Base-by-base conservation (phyloP, 495 filamentous ascomycete species). In the Penicillium coprophilum region DNA sequence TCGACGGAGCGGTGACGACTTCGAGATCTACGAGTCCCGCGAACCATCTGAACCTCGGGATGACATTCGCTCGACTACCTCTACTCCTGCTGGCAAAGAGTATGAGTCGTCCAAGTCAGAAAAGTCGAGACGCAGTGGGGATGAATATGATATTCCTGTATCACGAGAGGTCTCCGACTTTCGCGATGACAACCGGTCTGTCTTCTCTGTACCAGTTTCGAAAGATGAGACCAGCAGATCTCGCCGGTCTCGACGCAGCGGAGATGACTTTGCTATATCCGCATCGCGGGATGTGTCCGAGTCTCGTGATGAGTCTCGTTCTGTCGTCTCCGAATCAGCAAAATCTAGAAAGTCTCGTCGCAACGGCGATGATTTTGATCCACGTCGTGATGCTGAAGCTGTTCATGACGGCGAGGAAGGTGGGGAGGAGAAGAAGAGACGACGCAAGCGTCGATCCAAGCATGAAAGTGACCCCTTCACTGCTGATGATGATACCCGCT, bases 291-390 rank as follows among this genome's bases (percentile, higher is more conserved):
- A 64, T 27, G 48, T 50, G 4, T 51, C 49, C 23, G 49, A 51
- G 27, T 40, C 36, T 2, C 49, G 28, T 23, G 62, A 64, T 38
- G 62, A 60, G 44, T 27, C 60, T 50, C 55, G 55, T 27, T 69
- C 70, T 15, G 62, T 66, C 4, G 53, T 71, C 32, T 70, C 74
- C 28, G 68, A 56, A n/a, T 46, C 54, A 1, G 57, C 56, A 11
- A 69, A 60, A 30, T 55, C 60, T 9, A 67, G 61, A 39, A 68
- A 63, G 47, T 58, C 53, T 31, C 53, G 60, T 17, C 65, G 57
- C 27, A 67, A 53, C 20, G 60, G 57, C 9, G 60, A 65, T 30
- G 65, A 68, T 41, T 32, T 63, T 4, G 68, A 72, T 8, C 21
- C 61, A 10, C 23, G 39, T 19, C 59, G 53, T 53, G 57, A 58